These are phyloP conservation scores for Fusarium sp. DNA, from an alignment of 2,329 filamentous ascomycete genomes.

Conservation along the genomic window DNA sequence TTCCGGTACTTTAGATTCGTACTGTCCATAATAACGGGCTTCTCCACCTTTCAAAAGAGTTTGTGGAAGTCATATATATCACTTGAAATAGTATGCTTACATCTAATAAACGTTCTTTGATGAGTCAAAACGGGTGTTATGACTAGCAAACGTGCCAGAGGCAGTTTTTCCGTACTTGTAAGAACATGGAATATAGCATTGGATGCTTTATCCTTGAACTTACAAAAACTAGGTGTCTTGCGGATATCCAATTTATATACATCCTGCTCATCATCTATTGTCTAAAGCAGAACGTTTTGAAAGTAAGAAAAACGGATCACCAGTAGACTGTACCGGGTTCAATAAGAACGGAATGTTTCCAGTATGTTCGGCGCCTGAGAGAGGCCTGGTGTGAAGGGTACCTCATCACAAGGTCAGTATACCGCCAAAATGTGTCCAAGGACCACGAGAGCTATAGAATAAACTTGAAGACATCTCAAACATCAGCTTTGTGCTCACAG, in stretches of 20 bases:
- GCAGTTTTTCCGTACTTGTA: too few relatives aligned
- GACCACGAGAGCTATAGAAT: neutral
- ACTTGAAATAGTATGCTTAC: neutral
- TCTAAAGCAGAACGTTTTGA: neutral
- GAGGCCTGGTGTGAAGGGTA: neutral
- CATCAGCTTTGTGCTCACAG: neutral
- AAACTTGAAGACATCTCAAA: neutral
- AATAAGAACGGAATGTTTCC: neutral
- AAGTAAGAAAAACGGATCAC: neutral
- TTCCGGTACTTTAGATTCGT: neutral
- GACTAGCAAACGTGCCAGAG: too few relatives aligned
- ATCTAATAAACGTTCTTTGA: neutral
- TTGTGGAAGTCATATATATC: neutral
- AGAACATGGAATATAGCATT: neutral
- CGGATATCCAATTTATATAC: neutral
- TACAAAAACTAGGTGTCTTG: neutral
- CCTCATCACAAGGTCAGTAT: neutral
- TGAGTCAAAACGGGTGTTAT: neutral
- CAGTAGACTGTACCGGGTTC: neutral
- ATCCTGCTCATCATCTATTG: neutral
- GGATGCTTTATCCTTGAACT: neutral
- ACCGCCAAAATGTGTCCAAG: neutral
- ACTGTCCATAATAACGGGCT: neutral
- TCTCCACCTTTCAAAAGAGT: neutral
- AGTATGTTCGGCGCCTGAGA: neutral